A percentile compares a stretch with the other conserved stretches of the same genome.
Conservation (phyloP, 2,329 filamentous ascomycete species). For the Chalara sp. region DNA sequence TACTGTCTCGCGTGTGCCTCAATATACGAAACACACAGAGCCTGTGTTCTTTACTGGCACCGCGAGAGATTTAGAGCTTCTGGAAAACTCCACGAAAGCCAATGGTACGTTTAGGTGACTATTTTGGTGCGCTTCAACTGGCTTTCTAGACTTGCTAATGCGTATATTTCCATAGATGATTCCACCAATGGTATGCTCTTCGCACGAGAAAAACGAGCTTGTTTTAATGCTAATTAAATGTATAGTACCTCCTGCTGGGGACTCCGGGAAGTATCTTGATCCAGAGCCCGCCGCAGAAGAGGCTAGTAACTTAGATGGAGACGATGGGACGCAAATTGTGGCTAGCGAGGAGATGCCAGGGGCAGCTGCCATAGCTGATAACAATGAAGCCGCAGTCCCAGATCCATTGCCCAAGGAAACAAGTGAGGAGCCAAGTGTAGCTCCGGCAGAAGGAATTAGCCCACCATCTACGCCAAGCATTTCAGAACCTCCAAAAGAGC, state of each 20-base stretch:
- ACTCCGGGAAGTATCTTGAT: not conserved
- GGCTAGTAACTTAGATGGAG: not conserved
- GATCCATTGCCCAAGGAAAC: not conserved
- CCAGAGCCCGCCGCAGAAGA: not conserved
- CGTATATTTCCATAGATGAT: not conserved
- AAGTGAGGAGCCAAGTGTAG: not conserved
- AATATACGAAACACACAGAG: slow-evolving; percentile 8
- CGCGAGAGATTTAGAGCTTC: slow-evolving; percentile 12
- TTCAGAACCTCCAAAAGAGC: not conserved
- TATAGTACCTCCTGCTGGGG: not conserved
- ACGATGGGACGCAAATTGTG: not conserved
- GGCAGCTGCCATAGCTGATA: not conserved
- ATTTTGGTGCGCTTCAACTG: too few relatives aligned
- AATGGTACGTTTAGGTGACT: not conserved
- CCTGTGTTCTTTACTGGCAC: slow-evolving; percentile 18
- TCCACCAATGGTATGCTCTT: not conserved
- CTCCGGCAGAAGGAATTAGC: not conserved
- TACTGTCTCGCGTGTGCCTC: not conserved
- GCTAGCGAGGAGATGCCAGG: not conserved
- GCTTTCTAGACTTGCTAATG: not conserved
- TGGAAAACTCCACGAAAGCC: slow-evolving; percentile 13
- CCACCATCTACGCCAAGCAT: not conserved
- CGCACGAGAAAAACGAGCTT: too few relatives aligned
- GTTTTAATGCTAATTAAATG: not conserved
- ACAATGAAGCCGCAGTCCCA: too few relatives aligned